Evolutionary conservation across 2,329 filamentous ascomycete species (phyloP).

Genomic region (Fusarium temperatum): DNA sequence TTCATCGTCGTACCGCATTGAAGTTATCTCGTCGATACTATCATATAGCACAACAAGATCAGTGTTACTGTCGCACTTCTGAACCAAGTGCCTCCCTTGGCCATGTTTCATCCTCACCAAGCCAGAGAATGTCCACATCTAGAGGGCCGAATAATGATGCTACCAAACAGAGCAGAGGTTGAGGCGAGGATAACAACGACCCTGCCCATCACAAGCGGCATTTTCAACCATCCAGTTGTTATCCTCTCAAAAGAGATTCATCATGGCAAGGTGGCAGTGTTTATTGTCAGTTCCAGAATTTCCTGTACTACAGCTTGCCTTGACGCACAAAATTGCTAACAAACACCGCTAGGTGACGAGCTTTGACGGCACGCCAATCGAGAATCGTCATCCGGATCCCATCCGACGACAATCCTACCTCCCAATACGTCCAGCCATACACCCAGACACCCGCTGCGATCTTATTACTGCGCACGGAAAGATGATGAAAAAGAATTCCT

Average conservation of each 20-base stretch:
- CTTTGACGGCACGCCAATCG: neutral
- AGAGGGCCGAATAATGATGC: neutral
- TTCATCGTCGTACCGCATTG: neutral
- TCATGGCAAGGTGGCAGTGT: neutral
- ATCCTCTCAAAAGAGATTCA: neutral
- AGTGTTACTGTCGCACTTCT: neutral
- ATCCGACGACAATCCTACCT: neutral
- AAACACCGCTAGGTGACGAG: neutral
- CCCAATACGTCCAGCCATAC: neutral
- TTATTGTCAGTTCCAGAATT: neutral
- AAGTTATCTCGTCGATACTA: neutral
- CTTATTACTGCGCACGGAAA: neutral
- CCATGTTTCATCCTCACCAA: neutral
- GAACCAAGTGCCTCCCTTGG: neutral
- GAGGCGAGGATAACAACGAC: neutral
- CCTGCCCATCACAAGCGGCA: neutral
- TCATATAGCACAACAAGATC: neutral
- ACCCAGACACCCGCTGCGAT: neutral
- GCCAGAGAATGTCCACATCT: neutral
- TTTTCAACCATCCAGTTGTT: neutral
- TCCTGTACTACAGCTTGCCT: neutral
- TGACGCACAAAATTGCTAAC: fast-evolving
- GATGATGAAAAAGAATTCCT: neutral
- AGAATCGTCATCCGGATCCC: neutral
- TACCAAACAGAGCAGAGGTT: neutral